phyloP scores from a whole-genome alignment of 1,139 yeast genomes.

The Pichia kudriavzevii region DNA sequence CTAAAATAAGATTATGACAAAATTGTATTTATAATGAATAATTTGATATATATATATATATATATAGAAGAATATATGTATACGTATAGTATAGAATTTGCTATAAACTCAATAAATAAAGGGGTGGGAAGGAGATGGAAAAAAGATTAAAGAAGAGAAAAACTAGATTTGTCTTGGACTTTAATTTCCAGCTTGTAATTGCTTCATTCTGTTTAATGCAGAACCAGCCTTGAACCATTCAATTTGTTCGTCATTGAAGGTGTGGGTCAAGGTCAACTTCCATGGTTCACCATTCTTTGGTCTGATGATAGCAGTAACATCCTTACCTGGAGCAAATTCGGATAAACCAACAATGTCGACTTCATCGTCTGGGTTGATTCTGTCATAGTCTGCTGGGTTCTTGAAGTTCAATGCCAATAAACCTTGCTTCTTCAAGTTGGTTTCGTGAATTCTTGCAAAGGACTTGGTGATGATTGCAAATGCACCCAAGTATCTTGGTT shows the following conservation, averaged over 20 bases:
- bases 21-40: conserved; percentile 5
- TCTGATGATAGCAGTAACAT: conserved; percentile 79
- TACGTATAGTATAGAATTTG: neutral
- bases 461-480: conserved; percentile 95
- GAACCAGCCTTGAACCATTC: conserved; percentile 99
- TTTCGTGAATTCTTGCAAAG: conserved; percentile 94
- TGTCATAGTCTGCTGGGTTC: conserved; percentile 87
- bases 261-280: conserved; percentile 88
- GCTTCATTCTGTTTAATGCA: conserved; percentile 88
- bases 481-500: conserved; percentile 99
- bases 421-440: conserved; percentile 97
- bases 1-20: neutral
- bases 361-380: conserved; percentile 83
- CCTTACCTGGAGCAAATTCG: conserved; percentile 89
- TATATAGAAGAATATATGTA: neutral
- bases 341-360: conserved; percentile 82
- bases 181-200: conserved; percentile 32
- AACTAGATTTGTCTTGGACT: conserved; percentile 1
- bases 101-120: too few species aligned
- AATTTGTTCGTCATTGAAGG: conserved; percentile 92
- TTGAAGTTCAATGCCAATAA: conserved; percentile 91
- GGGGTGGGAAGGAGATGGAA: conserved; percentile 1
- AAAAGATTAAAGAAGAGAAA: conserved; percentile 1
- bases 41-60: conserved; percentile 1
- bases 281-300: conserved; percentile 81